These are phyloP conservation scores for Blepharisma undulans DNA, from an alignment of 169 alveolate species.

Conservation along the genomic window DNA sequence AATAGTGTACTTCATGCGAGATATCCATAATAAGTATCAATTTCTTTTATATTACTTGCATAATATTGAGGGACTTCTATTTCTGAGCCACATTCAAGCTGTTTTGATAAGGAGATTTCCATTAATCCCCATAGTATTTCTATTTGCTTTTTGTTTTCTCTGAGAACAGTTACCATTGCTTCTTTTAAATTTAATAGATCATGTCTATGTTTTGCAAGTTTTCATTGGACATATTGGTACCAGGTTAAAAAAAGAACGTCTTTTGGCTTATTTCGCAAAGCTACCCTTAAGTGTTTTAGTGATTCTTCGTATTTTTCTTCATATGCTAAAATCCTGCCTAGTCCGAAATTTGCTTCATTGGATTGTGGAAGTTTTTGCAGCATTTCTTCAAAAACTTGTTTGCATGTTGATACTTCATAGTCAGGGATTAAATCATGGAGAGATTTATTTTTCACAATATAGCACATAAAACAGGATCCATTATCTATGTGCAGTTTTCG, in stretches of 20 bases:
- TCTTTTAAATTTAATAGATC: background rate
- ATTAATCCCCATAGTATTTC: background rate
- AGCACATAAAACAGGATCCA: background rate
- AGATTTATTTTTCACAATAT: background rate
- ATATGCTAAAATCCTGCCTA: background rate
- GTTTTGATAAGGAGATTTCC: background rate
- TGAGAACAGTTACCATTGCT: background rate
- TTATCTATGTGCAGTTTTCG: background rate
- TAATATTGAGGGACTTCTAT: constrained; percentile 23
- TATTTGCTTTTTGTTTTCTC: background rate
- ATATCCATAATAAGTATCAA: constrained; percentile 13
- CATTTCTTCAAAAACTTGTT: background rate
- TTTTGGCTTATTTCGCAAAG: background rate
- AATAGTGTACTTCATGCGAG: background rate
- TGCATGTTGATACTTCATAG: background rate
- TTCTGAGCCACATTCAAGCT: background rate
- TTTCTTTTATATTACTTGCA: background rate
- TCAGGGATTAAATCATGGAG: constrained; percentile 24
- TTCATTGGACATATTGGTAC: background rate
- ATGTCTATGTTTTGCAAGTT: background rate
- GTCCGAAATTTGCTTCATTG: constrained; percentile 15
- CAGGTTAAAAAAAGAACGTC: background rate
- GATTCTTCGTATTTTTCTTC: background rate
- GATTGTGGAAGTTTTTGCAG: background rate
- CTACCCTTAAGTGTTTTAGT: background rate